Evolutionary conservation across 441 rosid species (phyloP).

Genomic region (Corymbia calophylla): DNA sequence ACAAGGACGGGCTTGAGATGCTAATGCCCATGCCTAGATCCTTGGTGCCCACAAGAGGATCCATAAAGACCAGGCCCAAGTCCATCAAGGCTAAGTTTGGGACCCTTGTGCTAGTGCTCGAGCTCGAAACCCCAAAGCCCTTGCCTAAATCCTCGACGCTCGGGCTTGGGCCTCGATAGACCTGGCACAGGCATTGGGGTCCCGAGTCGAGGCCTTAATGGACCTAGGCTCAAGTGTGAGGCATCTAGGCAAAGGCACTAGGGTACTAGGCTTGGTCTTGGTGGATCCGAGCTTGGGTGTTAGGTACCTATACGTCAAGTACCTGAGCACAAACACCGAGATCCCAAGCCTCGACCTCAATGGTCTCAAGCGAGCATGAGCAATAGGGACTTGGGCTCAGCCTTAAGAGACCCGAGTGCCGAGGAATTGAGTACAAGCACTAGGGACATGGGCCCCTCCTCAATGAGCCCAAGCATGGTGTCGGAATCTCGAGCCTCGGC

Average conservation of each 20-base stretch:
- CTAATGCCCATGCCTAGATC: not conserved
- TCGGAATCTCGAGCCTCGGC: accelerated
- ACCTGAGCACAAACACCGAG: accelerated
- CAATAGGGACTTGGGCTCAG: not conserved
- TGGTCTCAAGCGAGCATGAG: not conserved
- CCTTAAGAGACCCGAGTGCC: not conserved
- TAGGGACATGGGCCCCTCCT: not conserved
- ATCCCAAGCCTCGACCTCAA: not conserved
- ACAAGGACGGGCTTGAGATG: not conserved
- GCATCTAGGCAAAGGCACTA: not conserved
- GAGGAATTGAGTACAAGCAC: not conserved
- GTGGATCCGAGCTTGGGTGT: not conserved
- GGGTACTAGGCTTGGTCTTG: not conserved
- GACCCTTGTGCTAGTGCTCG: not conserved
- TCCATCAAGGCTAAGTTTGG: not conserved
- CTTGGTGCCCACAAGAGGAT: not conserved
- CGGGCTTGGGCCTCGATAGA: not conserved
- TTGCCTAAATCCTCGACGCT: not conserved
- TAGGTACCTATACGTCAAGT: not conserved
- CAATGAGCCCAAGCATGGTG: not conserved
- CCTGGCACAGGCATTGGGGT: not conserved
- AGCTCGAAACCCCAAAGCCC: not conserved
- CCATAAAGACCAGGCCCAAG: not conserved
- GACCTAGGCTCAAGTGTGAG: not conserved
- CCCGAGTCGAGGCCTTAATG: not conserved